Percentiles rank a stretch among this genome's conserved stretches.
These are phyloP conservation scores for Lipomyces starkeyi DNA, from an alignment of 805 yeast species.

Conservation along the genomic window DNA sequence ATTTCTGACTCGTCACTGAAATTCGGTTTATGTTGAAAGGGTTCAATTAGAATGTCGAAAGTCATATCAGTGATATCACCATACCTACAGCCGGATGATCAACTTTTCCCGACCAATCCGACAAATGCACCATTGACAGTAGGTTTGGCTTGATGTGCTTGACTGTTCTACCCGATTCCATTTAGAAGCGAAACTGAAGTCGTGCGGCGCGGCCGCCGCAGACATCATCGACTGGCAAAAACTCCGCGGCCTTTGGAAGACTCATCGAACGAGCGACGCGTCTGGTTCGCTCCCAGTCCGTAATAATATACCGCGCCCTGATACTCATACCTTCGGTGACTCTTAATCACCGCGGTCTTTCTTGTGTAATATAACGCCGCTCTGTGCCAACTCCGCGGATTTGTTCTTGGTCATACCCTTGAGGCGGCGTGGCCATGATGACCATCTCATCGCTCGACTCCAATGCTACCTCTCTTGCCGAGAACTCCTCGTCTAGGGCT, in stretches of 20 bases:
- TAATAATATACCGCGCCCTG: background rate
- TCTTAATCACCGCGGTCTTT: background rate
- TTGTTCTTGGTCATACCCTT: background rate
- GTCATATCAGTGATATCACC: no score
- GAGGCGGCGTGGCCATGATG: background rate
- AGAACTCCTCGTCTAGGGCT: constrained; percentile 21
- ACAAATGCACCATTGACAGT: no score
- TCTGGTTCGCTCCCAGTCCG: background rate
- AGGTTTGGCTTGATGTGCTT: no score
- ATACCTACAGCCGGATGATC: no score
- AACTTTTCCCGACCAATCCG: no score
- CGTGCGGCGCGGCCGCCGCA: background rate
- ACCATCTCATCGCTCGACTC: constrained; percentile 2
- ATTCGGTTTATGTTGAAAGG: no score
- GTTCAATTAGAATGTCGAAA: no score
- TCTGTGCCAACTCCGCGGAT: background rate
- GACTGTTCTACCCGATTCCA: no score
- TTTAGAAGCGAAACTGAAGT: no score
- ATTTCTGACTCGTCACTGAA: no score
- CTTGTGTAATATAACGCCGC: background rate
- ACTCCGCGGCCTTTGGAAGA: background rate
- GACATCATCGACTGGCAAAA: background rate
- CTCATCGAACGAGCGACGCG: background rate
- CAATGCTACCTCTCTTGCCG: constrained; percentile 12
- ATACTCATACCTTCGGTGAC: background rate